Percentiles rank a stretch among this genome's conserved stretches.
phyloP scores from a whole-genome alignment of 441 rosid species.

The Croton laevigatus region DNA sequence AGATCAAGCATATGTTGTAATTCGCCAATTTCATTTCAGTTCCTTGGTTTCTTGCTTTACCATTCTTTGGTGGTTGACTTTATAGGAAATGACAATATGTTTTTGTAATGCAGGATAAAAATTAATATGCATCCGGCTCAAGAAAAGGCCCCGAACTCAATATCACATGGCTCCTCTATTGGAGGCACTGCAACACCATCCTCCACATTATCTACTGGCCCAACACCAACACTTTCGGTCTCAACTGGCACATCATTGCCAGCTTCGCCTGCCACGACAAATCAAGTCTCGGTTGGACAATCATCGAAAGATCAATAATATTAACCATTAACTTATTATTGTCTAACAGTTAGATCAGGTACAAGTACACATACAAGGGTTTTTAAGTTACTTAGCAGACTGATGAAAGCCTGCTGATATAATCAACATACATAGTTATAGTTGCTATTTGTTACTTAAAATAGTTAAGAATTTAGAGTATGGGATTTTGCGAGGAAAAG shows the following conservation, averaged over 20 bases:
- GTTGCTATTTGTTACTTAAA: neutral
- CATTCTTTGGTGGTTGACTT: neutral
- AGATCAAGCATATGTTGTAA: neutral
- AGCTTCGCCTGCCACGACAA: constrained; percentile 23
- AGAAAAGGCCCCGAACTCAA: constrained; percentile 41
- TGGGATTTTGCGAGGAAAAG: neutral
- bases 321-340: neutral
- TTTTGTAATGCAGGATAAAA: constrained; percentile 57
- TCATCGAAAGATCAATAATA: constrained; percentile 19
- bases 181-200: constrained; percentile 38
- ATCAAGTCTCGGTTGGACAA: constrained; percentile 17
- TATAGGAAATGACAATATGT: neutral
- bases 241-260: constrained; percentile 30
- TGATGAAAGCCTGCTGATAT: neutral
- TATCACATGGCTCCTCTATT: constrained; percentile 29
- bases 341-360: constrained; percentile 11
- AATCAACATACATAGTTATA: neutral
- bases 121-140: constrained; percentile 78
- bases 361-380: constrained; percentile 5
- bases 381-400: constrained; percentile 4
- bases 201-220: constrained; percentile 32
- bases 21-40: neutral
- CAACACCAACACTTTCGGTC: constrained; percentile 32
- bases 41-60: neutral
- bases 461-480: neutral